Evolutionary conservation across 2,329 filamentous ascomycete genomes (phyloP).

Genomic region (Colletotrichum navitas): DNA sequence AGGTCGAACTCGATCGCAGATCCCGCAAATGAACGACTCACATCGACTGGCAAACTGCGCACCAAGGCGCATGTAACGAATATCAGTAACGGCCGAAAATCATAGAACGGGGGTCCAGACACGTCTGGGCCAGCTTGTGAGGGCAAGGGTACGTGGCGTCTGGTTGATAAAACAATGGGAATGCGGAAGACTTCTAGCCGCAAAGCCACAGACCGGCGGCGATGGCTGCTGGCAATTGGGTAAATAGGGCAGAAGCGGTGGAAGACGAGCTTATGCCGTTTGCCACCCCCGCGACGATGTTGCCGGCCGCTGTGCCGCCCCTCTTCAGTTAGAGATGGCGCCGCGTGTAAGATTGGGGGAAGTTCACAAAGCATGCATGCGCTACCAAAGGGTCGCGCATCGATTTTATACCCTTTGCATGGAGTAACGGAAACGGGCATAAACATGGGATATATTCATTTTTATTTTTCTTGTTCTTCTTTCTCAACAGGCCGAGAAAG

Average conservation of each 20-base stretch:
- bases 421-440: conserved; percentile 40
- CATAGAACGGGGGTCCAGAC: conserved; percentile 30
- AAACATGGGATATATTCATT: conserved; percentile 9
- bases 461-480: neutral
- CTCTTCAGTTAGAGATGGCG: conserved; percentile 1
- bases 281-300: neutral
- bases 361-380: conserved; percentile 30
- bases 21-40: conserved; percentile 40
- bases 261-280: conserved; percentile 17
- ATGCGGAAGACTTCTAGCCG: neutral
- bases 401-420: conserved; percentile 41
- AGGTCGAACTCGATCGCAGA: conserved; percentile 67
- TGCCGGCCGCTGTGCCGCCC: neutral
- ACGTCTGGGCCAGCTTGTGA: conserved; percentile 21
- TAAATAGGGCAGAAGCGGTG: conserved; percentile 4
- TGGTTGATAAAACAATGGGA: conserved; percentile 17
- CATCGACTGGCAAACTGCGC: conserved; percentile 18
- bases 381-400: conserved; percentile 20
- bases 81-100: conserved; percentile 41
- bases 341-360: conserved; percentile 32
- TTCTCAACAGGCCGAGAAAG: conserved; percentile 2
- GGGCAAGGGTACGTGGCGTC: conserved; percentile 21
- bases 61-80: conserved; percentile 30
- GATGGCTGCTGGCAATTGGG: conserved; percentile 12
- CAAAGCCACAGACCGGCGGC: neutral